Evolutionary conservation across 2,329 filamentous ascomycete genomes (phyloP).

Genomic region (Beauveria bassiana): DNA sequence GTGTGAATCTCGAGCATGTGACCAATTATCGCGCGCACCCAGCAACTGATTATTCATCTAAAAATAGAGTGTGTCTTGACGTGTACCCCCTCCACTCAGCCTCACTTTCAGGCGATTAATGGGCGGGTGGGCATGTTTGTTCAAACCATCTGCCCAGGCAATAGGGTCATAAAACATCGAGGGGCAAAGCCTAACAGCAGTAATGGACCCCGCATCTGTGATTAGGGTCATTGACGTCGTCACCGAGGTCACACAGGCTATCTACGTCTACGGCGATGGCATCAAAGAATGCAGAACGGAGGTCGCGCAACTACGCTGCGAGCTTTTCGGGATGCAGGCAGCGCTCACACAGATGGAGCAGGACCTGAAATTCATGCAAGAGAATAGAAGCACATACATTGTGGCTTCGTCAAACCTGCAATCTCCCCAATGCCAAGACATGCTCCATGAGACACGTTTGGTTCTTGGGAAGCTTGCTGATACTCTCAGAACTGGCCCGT

Average conservation of each 20-base stretch:
- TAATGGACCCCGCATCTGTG: slow-evolving; percentile 9
- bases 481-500: neutral
- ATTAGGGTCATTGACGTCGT: slow-evolving; percentile 7
- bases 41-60: no score
- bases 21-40: no score
- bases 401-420: neutral
- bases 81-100: no score
- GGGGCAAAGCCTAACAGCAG: no score
- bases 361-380: neutral
- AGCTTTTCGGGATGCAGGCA: slow-evolving; percentile 9
- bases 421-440: slow-evolving; percentile 2
- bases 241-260: neutral
- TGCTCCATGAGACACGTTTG: slow-evolving; percentile 1
- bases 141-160: no score
- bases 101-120: no score
- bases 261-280: slow-evolving; percentile 2
- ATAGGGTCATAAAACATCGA: no score
- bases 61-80: no score
- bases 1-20: no score
- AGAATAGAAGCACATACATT: neutral
- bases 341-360: slow-evolving; percentile 3
- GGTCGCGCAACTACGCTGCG: slow-evolving; percentile 5
- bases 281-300: slow-evolving; percentile 4
- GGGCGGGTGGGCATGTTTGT: no score
- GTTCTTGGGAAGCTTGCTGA: neutral